Base-by-base conservation (phyloP, 345 rosid genomes). In the Eucalyptus curtisii region DNA sequence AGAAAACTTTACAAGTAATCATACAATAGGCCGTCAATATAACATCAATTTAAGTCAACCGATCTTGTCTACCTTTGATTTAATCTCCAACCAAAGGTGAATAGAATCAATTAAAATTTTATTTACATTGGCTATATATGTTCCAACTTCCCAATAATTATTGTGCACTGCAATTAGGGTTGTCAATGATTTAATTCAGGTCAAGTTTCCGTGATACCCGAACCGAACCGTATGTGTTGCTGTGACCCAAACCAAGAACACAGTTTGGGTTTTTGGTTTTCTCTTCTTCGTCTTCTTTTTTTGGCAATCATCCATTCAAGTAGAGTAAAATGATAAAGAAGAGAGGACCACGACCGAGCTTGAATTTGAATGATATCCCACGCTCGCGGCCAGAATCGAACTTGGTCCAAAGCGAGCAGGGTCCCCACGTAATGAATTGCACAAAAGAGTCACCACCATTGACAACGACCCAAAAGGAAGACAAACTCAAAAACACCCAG, bases 311-410 rank as follows among this genome's bases (percentile, higher is more conserved):
- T 33, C 12, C 42, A 27, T 33, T 33, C 24, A 5, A 33, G 31
- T 61, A 68, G 25, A 68, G 81, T 68, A 33, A 68, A 68, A 68
- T 68, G 44, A 44, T 9, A 22, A 68, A 33, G 25, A 68, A 33
- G 44, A 68, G 81, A 31, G 30, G 86, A 95, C 99, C 98, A 94
- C 94, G 98, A 20, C 99, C 98, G 53, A 96, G 98, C 45, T 95
- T 94, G 95, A 96, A 97, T 89, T 94, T 95, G 92, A 97, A 97
- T 25, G 99, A 96, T 31, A 95, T 92, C 13, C 95, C 97, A 22
- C 97, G 92, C 24, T 94, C 95, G 45, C 96, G 93, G 85, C 99
- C 96, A 4, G 97, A 97, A 94, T 96, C 97, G 52, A 97, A 91
- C 93, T 89, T 3, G 97, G 96, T 24, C 99, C 99, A n/a, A 66